Evolutionary conservation across 2,329 filamentous ascomycete genomes (phyloP).

Genomic region (Sclerotinia nivalis): DNA sequence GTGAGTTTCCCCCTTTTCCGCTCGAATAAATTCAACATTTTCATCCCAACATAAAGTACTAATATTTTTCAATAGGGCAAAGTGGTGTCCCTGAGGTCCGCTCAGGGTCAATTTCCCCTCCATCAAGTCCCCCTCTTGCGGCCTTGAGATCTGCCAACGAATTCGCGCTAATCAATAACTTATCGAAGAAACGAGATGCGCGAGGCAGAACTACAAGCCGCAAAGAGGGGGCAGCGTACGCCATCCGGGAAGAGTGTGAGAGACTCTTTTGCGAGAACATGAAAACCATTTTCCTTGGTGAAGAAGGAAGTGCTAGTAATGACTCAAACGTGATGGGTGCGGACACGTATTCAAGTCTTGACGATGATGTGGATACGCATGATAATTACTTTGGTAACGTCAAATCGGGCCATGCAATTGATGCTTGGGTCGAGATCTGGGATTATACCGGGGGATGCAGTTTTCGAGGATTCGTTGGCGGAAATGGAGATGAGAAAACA

Average conservation of each 20-base stretch:
- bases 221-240: conserved; percentile 90
- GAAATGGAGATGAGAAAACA: conserved; percentile 67
- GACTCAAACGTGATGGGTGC: conserved; percentile 87
- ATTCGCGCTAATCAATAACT: conserved; percentile 61
- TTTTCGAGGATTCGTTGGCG: conserved; percentile 82
- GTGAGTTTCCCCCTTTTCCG: conserved; percentile 45
- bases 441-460: conserved; percentile 82
- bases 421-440: conserved; percentile 43
- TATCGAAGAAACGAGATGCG: conserved; percentile 39
- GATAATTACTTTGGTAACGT: conserved; percentile 35
- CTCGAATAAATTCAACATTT: background rate
- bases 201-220: conserved; percentile 46
- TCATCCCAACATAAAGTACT: conserved; percentile 28
- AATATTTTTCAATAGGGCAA: conserved; percentile 58
- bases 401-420: conserved; percentile 32
- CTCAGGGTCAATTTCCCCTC: conserved; percentile 66
- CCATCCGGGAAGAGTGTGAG: conserved; percentile 99
- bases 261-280: conserved; percentile 99
- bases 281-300: conserved; percentile 92
- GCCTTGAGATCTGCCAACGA: conserved; percentile 68
- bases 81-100: conserved; percentile 95
- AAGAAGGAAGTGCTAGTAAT: conserved; percentile 77
- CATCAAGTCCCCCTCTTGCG: conserved; percentile 86
- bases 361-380: conserved; percentile 35
- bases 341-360: conserved; percentile 51